Conservation (phyloP, 345 rosid species). For the Laguncularia racemosa region DNA sequence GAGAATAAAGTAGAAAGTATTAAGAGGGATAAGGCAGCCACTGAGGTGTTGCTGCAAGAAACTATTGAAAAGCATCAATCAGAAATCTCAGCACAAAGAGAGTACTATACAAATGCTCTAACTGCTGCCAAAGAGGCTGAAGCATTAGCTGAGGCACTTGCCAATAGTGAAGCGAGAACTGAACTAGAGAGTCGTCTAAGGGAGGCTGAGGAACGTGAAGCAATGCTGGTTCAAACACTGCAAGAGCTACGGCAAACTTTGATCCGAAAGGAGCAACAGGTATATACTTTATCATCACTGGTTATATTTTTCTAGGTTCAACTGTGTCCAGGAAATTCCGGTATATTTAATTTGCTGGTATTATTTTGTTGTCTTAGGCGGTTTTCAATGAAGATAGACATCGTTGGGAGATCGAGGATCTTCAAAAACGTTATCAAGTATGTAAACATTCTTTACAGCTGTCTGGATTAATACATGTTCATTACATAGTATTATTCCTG, state of each 20-base stretch:
- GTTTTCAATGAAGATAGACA: conserved; percentile 77
- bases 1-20: conserved; percentile 94
- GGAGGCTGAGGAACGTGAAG: conserved; percentile 92
- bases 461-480: conserved; percentile 2
- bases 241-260: conserved; percentile 92
- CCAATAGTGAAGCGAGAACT: conserved; percentile 79
- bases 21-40: conserved; percentile 84
- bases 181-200: conserved; percentile 82
- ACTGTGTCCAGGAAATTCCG: no score
- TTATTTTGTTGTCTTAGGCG: conserved; percentile 37
- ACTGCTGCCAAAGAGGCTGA: conserved; percentile 94
- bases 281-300: conserved; percentile 17
- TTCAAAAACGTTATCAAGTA: conserved; percentile 92
- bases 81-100: conserved; percentile 77
- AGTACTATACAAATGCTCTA: conserved; percentile 77
- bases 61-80: conserved; percentile 92
- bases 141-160: conserved; percentile 84
- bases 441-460: conserved; percentile 4
- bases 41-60: conserved; percentile 91
- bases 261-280: conserved; percentile 96
- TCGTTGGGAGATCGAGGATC: conserved; percentile 76
- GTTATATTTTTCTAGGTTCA: background rate
- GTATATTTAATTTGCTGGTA: conserved; percentile 6
- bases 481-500: background rate
- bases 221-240: conserved; percentile 88